phyloP scores from a whole-genome alignment of 495 filamentous ascomycete species.

The Hyaloscypha hepaticicola region DNA sequence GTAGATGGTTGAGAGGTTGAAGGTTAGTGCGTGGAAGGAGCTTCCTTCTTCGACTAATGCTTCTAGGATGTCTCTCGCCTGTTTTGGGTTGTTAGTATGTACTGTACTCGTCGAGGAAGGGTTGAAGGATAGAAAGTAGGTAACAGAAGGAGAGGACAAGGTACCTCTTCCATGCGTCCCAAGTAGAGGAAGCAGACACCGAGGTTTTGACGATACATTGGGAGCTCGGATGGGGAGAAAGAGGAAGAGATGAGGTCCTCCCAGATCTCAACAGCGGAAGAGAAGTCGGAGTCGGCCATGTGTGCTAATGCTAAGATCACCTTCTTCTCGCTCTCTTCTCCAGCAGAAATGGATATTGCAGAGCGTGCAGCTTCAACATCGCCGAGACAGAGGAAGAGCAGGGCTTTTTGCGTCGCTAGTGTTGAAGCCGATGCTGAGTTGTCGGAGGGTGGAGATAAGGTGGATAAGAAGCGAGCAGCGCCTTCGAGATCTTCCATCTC shows the following conservation, averaged over 20 bases:
- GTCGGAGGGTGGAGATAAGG: slow-evolving; percentile 34
- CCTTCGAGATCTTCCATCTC: slow-evolving; percentile 88
- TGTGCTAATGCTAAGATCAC: slow-evolving; percentile 64
- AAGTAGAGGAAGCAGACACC: slow-evolving; percentile 82
- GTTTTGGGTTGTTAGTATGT: slow-evolving; percentile 9
- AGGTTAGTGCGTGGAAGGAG: slow-evolving; percentile 72
- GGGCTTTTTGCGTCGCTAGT: slow-evolving; percentile 47
- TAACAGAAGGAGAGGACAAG: slow-evolving; percentile 20
- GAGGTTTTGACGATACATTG: slow-evolving; percentile 72
- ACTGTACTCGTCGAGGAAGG: neutral
- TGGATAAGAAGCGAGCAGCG: slow-evolving; percentile 65
- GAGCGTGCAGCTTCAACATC: slow-evolving; percentile 66
- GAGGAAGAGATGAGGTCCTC: slow-evolving; percentile 44
- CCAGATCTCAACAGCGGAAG: slow-evolving; percentile 62
- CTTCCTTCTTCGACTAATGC: slow-evolving; percentile 56
- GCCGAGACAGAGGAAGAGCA: slow-evolving; percentile 74
- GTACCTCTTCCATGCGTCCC: slow-evolving; percentile 70
- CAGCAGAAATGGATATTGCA: slow-evolving; percentile 40
- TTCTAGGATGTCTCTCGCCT: slow-evolving; percentile 64
- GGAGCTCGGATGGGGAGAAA: slow-evolving; percentile 33
- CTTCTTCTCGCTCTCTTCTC: slow-evolving; percentile 29
- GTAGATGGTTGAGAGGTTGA: slow-evolving; percentile 89
- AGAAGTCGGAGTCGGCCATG: slow-evolving; percentile 78
- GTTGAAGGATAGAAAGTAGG: neutral
- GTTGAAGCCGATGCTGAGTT: slow-evolving; percentile 29